Conservation (phyloP, 164 flowering plant genomes). For the Paratinospora sagittata region DNA sequence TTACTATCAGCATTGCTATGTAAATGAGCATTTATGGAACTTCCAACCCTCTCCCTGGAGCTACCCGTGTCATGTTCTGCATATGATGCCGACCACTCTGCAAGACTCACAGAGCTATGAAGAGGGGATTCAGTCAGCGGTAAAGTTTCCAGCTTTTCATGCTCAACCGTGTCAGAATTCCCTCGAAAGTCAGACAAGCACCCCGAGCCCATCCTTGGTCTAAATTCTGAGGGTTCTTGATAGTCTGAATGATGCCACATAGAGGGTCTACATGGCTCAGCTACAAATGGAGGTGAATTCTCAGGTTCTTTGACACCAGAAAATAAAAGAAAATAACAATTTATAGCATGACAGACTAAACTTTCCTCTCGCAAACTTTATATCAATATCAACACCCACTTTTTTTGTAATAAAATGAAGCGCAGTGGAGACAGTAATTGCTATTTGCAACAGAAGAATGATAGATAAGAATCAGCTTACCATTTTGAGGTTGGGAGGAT, state of each 20-base stretch:
- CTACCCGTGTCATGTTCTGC: conserved; percentile 16
- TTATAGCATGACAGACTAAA: not conserved
- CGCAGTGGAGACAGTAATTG: not conserved
- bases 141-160: conserved; percentile 16
- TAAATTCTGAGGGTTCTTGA: conserved; percentile 10
- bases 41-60: conserved; percentile 19
- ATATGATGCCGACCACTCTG: conserved; percentile 24
- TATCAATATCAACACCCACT: not conserved
- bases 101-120: conserved; percentile 24
- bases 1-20: conserved; percentile 13
- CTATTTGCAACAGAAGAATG: not conserved
- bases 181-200: conserved; percentile 7
- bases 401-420: not conserved
- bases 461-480: conserved; percentile 19
- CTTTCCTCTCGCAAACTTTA: not conserved
- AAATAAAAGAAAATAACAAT: conserved; percentile 5
- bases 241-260: conserved; percentile 11
- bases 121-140: conserved; percentile 23
- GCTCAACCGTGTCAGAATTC: conserved; percentile 11
- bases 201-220: conserved; percentile 7
- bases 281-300: conserved; percentile 10
- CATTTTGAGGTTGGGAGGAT: conserved; percentile 19
- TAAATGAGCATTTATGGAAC: conserved; percentile 8
- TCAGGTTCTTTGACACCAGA: conserved; percentile 16
- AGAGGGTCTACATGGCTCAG: conserved; percentile 7